Conservation (phyloP, 176 grass and related monocot species). For the Zizania latifolia region DNA sequence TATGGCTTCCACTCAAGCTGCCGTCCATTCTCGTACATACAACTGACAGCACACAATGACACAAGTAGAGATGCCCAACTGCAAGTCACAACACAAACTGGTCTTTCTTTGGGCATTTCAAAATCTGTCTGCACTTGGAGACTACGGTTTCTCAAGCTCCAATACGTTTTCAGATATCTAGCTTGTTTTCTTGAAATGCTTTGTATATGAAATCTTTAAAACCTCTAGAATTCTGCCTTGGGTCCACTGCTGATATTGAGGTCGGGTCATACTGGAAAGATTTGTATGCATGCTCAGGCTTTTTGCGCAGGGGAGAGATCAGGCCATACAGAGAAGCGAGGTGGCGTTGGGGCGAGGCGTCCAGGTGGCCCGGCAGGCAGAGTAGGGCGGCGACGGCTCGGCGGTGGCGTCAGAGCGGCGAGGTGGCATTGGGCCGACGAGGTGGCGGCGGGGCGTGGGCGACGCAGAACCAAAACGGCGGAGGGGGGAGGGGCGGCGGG, state of each 20-base stretch:
- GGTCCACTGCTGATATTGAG: slow-evolving; percentile 86
- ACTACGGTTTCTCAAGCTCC: slow-evolving; percentile 1
- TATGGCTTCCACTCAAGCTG: slow-evolving; percentile 14
- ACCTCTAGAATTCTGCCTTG: slow-evolving; percentile 61
- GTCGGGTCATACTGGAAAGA: slow-evolving; percentile 79
- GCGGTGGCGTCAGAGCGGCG: too few species aligned
- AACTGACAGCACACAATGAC: neutral
- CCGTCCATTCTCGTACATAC: slow-evolving; percentile 11
- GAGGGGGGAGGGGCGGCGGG: too few species aligned
- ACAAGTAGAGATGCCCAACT: slow-evolving; percentile 1
- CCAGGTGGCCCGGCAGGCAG: too few species aligned
- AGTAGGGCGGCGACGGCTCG: too few species aligned
- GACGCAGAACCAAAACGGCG: too few species aligned
- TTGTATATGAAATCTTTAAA: slow-evolving; percentile 90
- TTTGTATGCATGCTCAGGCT: slow-evolving; percentile 87
- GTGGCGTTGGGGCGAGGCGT: too few species aligned
- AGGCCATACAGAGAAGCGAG: too few species aligned
- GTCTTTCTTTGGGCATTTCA: slow-evolving; percentile 17
- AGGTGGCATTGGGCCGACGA: too few species aligned
- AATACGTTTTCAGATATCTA: slow-evolving; percentile 20
- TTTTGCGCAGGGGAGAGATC: too few species aligned
- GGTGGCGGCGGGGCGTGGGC: too few species aligned
- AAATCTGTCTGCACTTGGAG: slow-evolving; percentile 9
- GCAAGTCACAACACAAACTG: neutral
- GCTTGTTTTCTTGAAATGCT: slow-evolving; percentile 59